A percentile compares a stretch with the other conserved stretches of the same genome.
Conservation (phyloP, 768 basidiomycete genomes). For the Nidula microcarpa region DNA sequence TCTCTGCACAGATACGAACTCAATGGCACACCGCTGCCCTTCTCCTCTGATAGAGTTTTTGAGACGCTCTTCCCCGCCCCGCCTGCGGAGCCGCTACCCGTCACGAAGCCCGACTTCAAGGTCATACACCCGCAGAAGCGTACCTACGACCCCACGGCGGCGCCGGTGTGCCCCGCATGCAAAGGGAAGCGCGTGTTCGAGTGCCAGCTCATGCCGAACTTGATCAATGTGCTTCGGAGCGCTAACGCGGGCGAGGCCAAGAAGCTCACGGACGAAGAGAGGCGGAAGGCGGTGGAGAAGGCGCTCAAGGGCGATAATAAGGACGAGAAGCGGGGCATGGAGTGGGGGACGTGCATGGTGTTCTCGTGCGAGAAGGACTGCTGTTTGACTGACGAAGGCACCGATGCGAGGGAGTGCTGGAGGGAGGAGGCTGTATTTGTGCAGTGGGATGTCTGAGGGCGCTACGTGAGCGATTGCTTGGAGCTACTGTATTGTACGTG, state of each 20-base stretch:
- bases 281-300: conserved; percentile 57
- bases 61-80: conserved; percentile 69
- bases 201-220: conserved; percentile 91
- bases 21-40: conserved; percentile 81
- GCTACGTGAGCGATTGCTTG: conserved; percentile 56
- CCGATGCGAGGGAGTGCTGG: conserved; percentile 52
- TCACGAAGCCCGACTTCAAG: conserved; percentile 61
- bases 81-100: conserved; percentile 38
- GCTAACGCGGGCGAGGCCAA: conserved; percentile 19
- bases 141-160: conserved; percentile 47
- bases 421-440: conserved; percentile 72
- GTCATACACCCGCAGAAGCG: conserved; percentile 46
- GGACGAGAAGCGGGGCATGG: conserved; percentile 66
- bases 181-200: conserved; percentile 74
- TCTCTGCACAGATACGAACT: conserved; percentile 70
- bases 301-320: conserved; percentile 45
- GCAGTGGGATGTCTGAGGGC: conserved; percentile 67
- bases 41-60: conserved; percentile 74
- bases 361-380: conserved; percentile 88
- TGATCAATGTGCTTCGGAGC: conserved; percentile 71
- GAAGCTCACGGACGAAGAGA: conserved; percentile 61
- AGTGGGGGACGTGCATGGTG: conserved; percentile 91
- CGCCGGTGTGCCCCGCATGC: conserved; percentile 71
- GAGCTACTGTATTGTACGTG: conserved; percentile 2
- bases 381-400: conserved; percentile 40